These are phyloP conservation scores for Dichotomocladium elegans DNA, from an alignment of 371 early-diverging fungal genomes.

Conservation along the genomic window DNA sequence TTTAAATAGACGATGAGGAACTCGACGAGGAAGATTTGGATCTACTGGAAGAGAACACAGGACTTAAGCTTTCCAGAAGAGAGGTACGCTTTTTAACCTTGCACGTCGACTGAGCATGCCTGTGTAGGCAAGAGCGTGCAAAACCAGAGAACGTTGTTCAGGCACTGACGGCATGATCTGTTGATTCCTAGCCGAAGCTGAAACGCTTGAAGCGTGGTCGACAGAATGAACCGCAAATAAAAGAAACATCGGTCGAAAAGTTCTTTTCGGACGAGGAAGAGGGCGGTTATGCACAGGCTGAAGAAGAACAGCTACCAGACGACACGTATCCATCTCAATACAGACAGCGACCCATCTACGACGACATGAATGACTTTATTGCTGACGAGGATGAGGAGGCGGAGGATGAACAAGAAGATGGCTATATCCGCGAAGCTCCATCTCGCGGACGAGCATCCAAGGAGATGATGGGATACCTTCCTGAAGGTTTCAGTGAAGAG, in stretches of 20 bases:
- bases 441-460: conserved; percentile 27
- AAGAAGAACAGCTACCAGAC: conserved; percentile 44
- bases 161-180: not conserved
- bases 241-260: conserved; percentile 32
- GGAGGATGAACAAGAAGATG: conserved; percentile 24
- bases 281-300: conserved; percentile 30
- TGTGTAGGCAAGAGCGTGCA: no score
- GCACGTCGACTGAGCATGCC: no score
- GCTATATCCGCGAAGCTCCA: conserved; percentile 25
- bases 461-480: conserved; percentile 40
- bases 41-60: conserved; percentile 82
- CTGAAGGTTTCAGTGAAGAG: conserved; percentile 43
- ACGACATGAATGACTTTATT: conserved; percentile 66
- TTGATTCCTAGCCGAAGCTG: conserved; percentile 42
- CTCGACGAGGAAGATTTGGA: conserved; percentile 89
- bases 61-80: conserved; percentile 49
- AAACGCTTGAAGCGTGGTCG: conserved; percentile 73
- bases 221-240: conserved; percentile 31
- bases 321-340: conserved; percentile 33
- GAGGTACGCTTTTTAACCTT: conserved; percentile 1
- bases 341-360: conserved; percentile 44
- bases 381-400: conserved; percentile 61
- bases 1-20: conserved; percentile 49
- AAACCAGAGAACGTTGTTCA: no score
- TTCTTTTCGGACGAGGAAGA: conserved; percentile 65